These are phyloP conservation scores for Carex littledalei DNA, from an alignment of 176 grass and related monocot genomes.

Conservation along the genomic window DNA sequence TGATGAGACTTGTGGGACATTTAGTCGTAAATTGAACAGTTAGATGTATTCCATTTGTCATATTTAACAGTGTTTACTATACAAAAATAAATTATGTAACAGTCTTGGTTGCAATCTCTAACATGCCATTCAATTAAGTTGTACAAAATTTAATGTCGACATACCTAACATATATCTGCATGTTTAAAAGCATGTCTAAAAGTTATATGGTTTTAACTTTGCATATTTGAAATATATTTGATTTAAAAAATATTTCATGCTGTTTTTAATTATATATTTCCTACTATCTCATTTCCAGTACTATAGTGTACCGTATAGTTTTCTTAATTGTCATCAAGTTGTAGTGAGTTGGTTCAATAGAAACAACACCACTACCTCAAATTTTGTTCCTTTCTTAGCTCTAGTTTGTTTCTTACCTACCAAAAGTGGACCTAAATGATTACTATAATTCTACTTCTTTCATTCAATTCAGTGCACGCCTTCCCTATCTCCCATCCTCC, in stretches of 20 bases:
- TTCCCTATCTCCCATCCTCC: not conserved
- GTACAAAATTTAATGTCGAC: not conserved
- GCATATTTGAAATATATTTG: not conserved
- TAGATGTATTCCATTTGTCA: not conserved
- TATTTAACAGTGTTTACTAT: not conserved
- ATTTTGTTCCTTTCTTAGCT: not conserved
- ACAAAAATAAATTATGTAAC: not conserved
- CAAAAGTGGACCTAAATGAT: not conserved
- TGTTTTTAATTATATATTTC: not conserved
- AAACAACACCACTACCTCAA: not conserved
- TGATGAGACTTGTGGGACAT: too few species aligned
- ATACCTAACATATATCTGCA: not conserved
- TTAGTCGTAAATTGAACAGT: not conserved
- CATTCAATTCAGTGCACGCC: slow-evolving; percentile 1
- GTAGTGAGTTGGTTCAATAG: slow-evolving; percentile 29
- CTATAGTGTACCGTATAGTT: not conserved
- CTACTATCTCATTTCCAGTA: not conserved
- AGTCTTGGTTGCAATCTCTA: not conserved
- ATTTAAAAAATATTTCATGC: not conserved
- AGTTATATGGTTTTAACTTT: too few species aligned
- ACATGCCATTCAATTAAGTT: not conserved
- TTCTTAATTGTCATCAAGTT: not conserved
- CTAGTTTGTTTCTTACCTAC: slow-evolving; percentile 40
- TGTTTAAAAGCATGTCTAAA: not conserved
- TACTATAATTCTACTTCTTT: slow-evolving; percentile 6